Base-by-base conservation (phyloP, 768 basidiomycete genomes). In the Mycena rosella region DNA sequence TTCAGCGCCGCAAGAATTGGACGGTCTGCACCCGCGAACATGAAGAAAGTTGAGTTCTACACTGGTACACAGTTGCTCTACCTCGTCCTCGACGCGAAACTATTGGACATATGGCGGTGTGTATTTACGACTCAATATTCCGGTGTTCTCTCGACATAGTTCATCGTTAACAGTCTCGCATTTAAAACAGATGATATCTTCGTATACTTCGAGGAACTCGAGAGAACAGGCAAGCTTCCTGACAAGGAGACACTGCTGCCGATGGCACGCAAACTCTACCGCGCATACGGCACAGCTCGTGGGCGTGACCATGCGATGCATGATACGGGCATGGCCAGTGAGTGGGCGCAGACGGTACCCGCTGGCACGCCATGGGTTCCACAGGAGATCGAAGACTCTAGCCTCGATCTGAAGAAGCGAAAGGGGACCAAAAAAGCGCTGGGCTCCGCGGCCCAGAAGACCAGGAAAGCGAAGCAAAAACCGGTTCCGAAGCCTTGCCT, bases 61-160 rank as follows among this genome's bases (percentile, higher is more conserved):
- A n/a, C n/a, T n/a, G n/a, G n/a, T n/a, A n/a, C n/a, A n/a, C n/a
- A n/a, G n/a, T n/a, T n/a, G n/a, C n/a, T n/a, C n/a, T n/a, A n/a
- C 34, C 58, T 75, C 0, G 73, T 80, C 10, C 70, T 79, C 8
- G 77, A 80, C 58, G 72, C 58, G 1, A 71, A 74, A 2, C 76
- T 80, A 36, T 74, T 80, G 11, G 77, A 81, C 47, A 78, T 77
- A 54, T 81, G 78, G 78, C 27, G 74, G 78, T 79, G 47, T 7
- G 34, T 14, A 42, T 72, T 60, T n/a, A n/a, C n/a, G n/a, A n/a
- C n/a, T n/a, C n/a, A n/a, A n/a, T n/a, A n/a, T 34, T 47, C 11
- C 24, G 5, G 6, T 26, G 47, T 34, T 29, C 27, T 18, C 45
- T 59, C 6, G 20, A 17, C 3, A 5, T 42, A 2, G 34, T 11